Evolutionary conservation across 169 alveolate species (phyloP).

Genomic region (Cryptosporidium xiaoi): DNA sequence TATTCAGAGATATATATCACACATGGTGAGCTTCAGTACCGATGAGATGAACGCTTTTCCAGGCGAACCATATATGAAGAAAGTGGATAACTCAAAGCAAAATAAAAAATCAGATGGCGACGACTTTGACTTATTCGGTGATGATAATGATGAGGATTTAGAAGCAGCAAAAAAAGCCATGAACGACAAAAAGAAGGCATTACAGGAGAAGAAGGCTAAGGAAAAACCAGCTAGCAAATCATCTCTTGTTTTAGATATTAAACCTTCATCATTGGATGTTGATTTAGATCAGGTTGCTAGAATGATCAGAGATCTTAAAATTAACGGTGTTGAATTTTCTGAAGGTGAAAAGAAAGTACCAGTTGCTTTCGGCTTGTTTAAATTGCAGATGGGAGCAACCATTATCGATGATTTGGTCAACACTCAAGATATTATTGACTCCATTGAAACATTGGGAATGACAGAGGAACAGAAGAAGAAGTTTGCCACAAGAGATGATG

Average conservation of each 20-base stretch:
- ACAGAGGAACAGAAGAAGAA: slow-evolving; percentile 70
- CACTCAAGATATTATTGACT: slow-evolving; percentile 75
- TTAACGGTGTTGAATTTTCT: slow-evolving; percentile 85
- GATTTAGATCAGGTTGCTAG: slow-evolving; percentile 84
- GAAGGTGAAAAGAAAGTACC: slow-evolving; percentile 81
- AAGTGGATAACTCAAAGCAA: neutral
- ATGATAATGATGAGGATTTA: slow-evolving; percentile 69
- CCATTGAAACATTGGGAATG: slow-evolving; percentile 70
- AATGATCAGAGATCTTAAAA: slow-evolving; percentile 77
- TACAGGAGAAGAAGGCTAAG: slow-evolving; percentile 74
- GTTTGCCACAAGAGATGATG: slow-evolving; percentile 33
- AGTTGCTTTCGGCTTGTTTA: slow-evolving; percentile 84
- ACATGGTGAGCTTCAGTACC: slow-evolving; percentile 22
- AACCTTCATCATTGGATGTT: slow-evolving; percentile 84
- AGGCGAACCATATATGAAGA: slow-evolving; percentile 33
- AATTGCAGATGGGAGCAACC: slow-evolving; percentile 82
- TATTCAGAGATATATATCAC: slow-evolving; percentile 40
- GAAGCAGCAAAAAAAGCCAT: slow-evolving; percentile 80
- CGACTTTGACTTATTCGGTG: slow-evolving; percentile 79
- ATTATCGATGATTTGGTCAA: slow-evolving; percentile 82
- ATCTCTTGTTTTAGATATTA: slow-evolving; percentile 86
- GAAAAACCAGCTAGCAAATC: slow-evolving; percentile 85
- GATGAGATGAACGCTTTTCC: slow-evolving; percentile 31
- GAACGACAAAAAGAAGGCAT: slow-evolving; percentile 77
- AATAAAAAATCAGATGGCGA: slow-evolving; percentile 73